Evolutionary conservation across 2,329 filamentous ascomycete species (phyloP), one percentile per base, ranked within the genome.

Genomic region (Neurospora sp.): DNA sequence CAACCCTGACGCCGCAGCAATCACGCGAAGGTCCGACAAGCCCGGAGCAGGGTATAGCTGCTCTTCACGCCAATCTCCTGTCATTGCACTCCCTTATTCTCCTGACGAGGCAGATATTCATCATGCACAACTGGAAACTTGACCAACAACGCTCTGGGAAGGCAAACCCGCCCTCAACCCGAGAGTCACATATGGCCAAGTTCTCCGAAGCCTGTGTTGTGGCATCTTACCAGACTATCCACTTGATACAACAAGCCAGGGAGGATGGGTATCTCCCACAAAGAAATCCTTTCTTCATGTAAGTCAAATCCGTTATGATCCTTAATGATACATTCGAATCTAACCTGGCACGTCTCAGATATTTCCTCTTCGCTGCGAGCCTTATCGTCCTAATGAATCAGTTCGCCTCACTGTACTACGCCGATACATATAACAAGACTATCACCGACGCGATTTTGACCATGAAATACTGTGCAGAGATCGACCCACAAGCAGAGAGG

Each of bases 31-130:
- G 79, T 2, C 78, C 79, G 38, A 75, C 77, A 33, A 75, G 80
- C 43, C 79, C 83, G n/a, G 81, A 81, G 23, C 81, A 87, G 71
- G 84, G 85, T 3, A 84, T 90, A 40, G 85, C 86, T 4, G 84
- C 88, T n/a, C 78, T 91, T 6, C 88, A 91, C 72, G 81, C 85
- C 70, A 88, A 89, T 71, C 79, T 91, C 33, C 80, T 90, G 41
- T 86, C 89, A 70, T 86, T 84, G 69, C 88, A 91, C 75, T 86
- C 87, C 0, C 83, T 89, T 57, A 84, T 91, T 36, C 81, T 91
- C 0, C 82, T 91, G 1, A 89, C 87, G 1, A 82, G 89, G 37
- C 88, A 89, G 0, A 90, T 91, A 76, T 88, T 90, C 70, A 78
- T 90, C 15, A 86, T 84, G 70, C 81, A 88, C 12, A 80, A 89